Percentiles rank a stretch among this genome's conserved stretches.
These are phyloP conservation scores for Xylaria digitata DNA, from an alignment of 2,329 filamentous ascomycete genomes.

Conservation along the genomic window DNA sequence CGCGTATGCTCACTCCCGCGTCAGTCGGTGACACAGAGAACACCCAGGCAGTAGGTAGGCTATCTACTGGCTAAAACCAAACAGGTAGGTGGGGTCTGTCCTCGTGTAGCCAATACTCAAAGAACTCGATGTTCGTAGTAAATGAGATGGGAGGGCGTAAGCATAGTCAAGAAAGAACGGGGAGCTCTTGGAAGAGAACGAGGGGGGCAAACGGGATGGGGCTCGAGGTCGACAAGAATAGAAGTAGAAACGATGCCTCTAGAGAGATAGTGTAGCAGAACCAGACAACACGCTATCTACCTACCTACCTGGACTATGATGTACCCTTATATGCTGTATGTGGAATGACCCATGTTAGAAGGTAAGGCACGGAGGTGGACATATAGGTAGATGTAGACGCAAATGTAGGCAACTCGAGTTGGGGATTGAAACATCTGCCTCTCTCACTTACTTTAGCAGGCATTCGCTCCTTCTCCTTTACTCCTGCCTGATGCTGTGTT, in stretches of 20 bases:
- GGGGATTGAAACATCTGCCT: not conserved
- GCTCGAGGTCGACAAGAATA: not conserved
- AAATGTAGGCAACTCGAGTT: not conserved
- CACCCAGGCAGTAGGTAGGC: not conserved
- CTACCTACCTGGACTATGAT: not conserved
- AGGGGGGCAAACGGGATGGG: not conserved
- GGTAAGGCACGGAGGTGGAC: not conserved
- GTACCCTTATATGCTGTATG: not conserved
- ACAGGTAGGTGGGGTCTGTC: not conserved
- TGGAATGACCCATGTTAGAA: not conserved
- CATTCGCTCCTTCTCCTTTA: too few species aligned
- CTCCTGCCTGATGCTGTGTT: too few species aligned
- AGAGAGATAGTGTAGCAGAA: not conserved
- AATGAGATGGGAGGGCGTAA: not conserved
- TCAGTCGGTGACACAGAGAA: not conserved
- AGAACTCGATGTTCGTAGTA: not conserved
- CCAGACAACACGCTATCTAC: not conserved
- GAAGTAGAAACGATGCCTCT: not conserved
- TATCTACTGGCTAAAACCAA: not conserved
- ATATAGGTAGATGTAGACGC: not conserved
- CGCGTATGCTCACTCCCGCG: not conserved
- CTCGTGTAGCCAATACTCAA: not conserved
- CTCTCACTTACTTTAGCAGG: too few species aligned
- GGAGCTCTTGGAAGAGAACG: too few species aligned
- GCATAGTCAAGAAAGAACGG: not conserved